Evolutionary conservation across 148 eudicot genomes (phyloP), one percentile per base, ranked within the genome.

Genomic region (Gaultheria prostrata): DNA sequence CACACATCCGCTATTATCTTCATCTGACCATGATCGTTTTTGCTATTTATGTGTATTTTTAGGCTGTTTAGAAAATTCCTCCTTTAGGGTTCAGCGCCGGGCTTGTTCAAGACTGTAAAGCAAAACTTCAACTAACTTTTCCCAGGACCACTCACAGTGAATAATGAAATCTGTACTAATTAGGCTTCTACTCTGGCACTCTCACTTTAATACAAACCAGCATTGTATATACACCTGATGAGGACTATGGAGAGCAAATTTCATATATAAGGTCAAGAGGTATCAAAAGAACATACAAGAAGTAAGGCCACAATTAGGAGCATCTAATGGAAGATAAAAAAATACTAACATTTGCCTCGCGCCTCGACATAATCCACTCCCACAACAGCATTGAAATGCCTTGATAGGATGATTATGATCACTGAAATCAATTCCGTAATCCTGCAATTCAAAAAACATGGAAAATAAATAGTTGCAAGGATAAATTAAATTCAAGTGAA

Each of bases 341-440:
- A 24, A 51, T 24, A 77, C 89, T 75, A 61, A 89, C 92, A 88
- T 89, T 89, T 85, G 20, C 85, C 85, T 76, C 26, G 74, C 82
- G 45, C 84, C 89, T 71, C 93, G 85, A 81, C 95, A 93, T 6
- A 59, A 75, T 46, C 78, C 8, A 84, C 94, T 91, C 78, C 89
- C 90, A 82, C 95, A 93, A 21, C 82, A 59, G 85, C 94, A 93
- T 53, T 80, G 85, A 86, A 93, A 93, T 21, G 94, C 95, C 87
- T 91, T 85, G 46, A 93, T 83, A 21, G 94, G 95, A 84, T 93
- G 95, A 78, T 63, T 14, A 45, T 83, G 80, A 84, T 93, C 95
- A 32, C 74, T 84, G 59, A 93, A 93, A 81, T 93, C 95, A 32
- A 93, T 84, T 28, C 87, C 88, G 59, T 93, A 93, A 84, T 93